Evolutionary conservation across 2,329 filamentous ascomycete species (phyloP), one percentile per base, ranked within the genome.

Genomic region (Aspergillus ustus): DNA sequence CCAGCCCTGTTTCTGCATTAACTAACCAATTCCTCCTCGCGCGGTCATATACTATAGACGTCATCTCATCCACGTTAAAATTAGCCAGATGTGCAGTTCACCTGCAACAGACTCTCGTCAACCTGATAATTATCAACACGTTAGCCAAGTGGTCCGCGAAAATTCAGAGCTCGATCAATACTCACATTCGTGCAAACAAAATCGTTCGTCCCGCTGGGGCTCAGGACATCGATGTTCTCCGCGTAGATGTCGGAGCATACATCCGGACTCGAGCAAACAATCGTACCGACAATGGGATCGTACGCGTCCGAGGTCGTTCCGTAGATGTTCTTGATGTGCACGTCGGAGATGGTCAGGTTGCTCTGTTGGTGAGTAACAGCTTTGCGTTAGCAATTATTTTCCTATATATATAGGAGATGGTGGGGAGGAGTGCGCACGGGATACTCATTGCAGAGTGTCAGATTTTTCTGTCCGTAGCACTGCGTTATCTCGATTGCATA

Each of bases 401-500:
- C 2, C 5, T 1, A 15, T n/a, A n/a, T n/a, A n/a, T n/a, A n/a
- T n/a, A n/a, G n/a, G 31, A 13, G 31, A 15, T 9, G 1, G 13
- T 25, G 22, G 45, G 17, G 25, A 6, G 11, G 7, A 17, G 52
- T 1, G 60, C 73, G 67, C 59, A 84, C 84, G 2, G 86, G 87
- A 67, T 77, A 85, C 72, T 84, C 67, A 48, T 84, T 81, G 75
- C 87, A 89, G n/a, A 88, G 79, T 2, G 85, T 87, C 53, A 84
- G 69, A 68, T 89, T 88, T 63, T 79, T 83, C 74, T 88, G 85
- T 8, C 85, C 85, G 63, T 89, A 88, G 77, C 87, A 89, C 71
- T 89, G 87, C n/a, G 86, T 86, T 52, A 89, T 78, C 62, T 87
- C 84, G 65, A 89, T 85, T 2, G 85, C 85, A 68, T 86, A 88